These are phyloP conservation scores for Pancytospora epiphaga DNA, from an alignment of 371 early-diverging fungal genomes.

Conservation along the genomic window DNA sequence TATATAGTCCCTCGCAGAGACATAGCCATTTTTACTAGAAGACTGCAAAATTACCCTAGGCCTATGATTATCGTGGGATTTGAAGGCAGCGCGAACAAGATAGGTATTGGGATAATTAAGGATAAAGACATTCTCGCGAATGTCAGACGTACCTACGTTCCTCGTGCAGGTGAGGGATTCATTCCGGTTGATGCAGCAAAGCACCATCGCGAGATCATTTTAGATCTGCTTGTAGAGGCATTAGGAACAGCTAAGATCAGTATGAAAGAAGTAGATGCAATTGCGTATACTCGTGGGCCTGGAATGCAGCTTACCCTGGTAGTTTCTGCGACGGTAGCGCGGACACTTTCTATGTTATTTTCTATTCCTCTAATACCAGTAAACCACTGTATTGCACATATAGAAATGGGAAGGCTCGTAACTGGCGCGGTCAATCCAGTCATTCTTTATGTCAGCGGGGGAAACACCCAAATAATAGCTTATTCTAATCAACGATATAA, in stretches of 20 bases:
- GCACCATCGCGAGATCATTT: slow-evolving; percentile 77
- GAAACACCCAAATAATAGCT: slow-evolving; percentile 97
- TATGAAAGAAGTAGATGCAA: slow-evolving; percentile 71
- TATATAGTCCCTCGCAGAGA: too few species aligned
- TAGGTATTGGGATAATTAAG: slow-evolving; percentile 87
- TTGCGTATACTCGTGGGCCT: slow-evolving; percentile 94
- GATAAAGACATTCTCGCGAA: slow-evolving; percentile 77
- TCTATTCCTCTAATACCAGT: slow-evolving; percentile 84
- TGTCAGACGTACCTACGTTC: slow-evolving; percentile 80
- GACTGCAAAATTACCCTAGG: too few species aligned
- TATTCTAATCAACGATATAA: slow-evolving; percentile 71
- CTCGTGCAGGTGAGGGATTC: slow-evolving; percentile 91
- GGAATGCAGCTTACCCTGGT: slow-evolving; percentile 93
- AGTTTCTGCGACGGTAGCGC: slow-evolving; percentile 79
- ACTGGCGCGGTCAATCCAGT: slow-evolving; percentile 88
- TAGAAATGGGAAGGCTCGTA: slow-evolving; percentile 97
- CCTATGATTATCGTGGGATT: slow-evolving; percentile 57
- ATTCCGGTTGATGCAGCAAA: slow-evolving; percentile 83
- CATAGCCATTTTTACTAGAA: too few species aligned
- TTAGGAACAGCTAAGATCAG: slow-evolving; percentile 68
- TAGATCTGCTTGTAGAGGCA: slow-evolving; percentile 70
- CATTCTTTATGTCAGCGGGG: slow-evolving; percentile 95
- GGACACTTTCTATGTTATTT: slow-evolving; percentile 80
- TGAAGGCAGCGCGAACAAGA: slow-evolving; percentile 96
- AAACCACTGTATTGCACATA: slow-evolving; percentile 95